Conservation (phyloP, 495 filamentous ascomycete genomes). For the Neurospora sp. region DNA sequence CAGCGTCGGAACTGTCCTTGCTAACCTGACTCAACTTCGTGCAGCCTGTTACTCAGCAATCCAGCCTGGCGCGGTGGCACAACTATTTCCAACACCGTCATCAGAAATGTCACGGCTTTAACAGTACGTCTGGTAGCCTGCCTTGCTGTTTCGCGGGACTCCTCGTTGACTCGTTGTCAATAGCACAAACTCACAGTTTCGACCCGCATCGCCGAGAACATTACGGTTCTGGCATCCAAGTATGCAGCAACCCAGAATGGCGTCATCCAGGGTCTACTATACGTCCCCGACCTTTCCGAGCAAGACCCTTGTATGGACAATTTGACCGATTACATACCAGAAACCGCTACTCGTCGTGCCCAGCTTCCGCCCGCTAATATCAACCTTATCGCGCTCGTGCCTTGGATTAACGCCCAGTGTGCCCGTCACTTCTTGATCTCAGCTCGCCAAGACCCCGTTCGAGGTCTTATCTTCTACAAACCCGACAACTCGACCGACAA, state of each 20-base stretch:
- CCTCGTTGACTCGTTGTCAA: neutral
- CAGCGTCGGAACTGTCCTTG: neutral
- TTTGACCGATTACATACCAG: slow-evolving; percentile 49
- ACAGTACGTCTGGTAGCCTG: slow-evolving; percentile 26
- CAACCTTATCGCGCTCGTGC: slow-evolving; percentile 65
- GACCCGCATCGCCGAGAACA: slow-evolving; percentile 45
- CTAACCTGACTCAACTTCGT: neutral
- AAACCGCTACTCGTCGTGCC: slow-evolving; percentile 59
- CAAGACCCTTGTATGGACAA: slow-evolving; percentile 50
- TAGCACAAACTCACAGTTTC: slow-evolving; percentile 34
- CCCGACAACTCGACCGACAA: slow-evolving; percentile 45
- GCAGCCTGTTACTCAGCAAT: slow-evolving; percentile 41
- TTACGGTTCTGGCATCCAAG: slow-evolving; percentile 62
- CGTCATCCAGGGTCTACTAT: slow-evolving; percentile 63
- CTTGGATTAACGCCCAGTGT: slow-evolving; percentile 71
- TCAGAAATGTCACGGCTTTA: slow-evolving; percentile 38
- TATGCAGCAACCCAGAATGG: slow-evolving; percentile 42
- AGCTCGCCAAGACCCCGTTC: slow-evolving; percentile 44
- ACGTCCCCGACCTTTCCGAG: slow-evolving; percentile 57
- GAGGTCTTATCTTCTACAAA: slow-evolving; percentile 68
- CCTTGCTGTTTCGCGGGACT: neutral
- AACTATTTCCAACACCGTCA: slow-evolving; percentile 34
- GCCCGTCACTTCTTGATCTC: slow-evolving; percentile 57
- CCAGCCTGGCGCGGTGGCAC: slow-evolving; percentile 30
- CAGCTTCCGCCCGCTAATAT: slow-evolving; percentile 61